These are phyloP conservation scores for Lineolata rhizophorae DNA, from an alignment of 495 filamentous ascomycete species.

Conservation along the genomic window DNA sequence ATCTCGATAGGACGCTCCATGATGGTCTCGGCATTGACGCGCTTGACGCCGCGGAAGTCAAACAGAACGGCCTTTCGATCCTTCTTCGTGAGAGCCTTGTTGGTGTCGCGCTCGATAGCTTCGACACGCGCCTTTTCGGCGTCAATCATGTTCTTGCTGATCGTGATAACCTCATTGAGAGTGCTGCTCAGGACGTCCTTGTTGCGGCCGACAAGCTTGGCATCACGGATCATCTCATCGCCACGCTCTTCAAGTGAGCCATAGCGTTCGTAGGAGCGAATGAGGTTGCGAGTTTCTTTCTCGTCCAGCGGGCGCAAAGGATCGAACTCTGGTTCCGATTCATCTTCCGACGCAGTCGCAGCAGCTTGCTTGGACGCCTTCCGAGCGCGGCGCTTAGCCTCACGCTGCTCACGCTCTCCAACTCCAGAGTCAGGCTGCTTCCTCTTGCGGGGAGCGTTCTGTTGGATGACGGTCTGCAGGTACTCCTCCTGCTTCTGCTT, in stretches of 20 bases:
- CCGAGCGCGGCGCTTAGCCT: constrained; percentile 78
- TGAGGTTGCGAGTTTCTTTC: constrained; percentile 79
- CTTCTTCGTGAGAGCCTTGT: constrained; percentile 72
- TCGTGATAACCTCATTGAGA: constrained; percentile 49
- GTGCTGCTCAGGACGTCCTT: constrained; percentile 47
- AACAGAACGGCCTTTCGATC: constrained; percentile 93
- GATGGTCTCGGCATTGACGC: constrained; percentile 86
- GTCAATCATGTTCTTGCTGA: constrained; percentile 41
- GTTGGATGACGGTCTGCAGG: constrained; percentile 59
- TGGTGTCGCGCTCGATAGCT: constrained; percentile 38
- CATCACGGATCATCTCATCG: constrained; percentile 68
- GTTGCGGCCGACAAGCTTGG: constrained; percentile 62
- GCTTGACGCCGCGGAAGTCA: constrained; percentile 74
- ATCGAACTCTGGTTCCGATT: constrained; percentile 36
- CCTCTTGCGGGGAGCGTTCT: constrained; percentile 70
- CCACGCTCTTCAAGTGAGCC: constrained; percentile 71
- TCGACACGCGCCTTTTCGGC: constrained; percentile 41
- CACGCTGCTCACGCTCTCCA: constrained; percentile 61
- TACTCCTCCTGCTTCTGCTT: constrained; percentile 63
- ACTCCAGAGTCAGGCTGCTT: too few species aligned
- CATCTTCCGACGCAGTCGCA: constrained; percentile 30
- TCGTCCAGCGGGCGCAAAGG: constrained; percentile 69
- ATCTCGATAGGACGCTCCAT: constrained; percentile 76
- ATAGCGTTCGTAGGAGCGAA: constrained; percentile 67
- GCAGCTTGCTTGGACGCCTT: constrained; percentile 38